Conservation (phyloP, 78 protist genomes). For the Protostelium mycophagum region DNA sequence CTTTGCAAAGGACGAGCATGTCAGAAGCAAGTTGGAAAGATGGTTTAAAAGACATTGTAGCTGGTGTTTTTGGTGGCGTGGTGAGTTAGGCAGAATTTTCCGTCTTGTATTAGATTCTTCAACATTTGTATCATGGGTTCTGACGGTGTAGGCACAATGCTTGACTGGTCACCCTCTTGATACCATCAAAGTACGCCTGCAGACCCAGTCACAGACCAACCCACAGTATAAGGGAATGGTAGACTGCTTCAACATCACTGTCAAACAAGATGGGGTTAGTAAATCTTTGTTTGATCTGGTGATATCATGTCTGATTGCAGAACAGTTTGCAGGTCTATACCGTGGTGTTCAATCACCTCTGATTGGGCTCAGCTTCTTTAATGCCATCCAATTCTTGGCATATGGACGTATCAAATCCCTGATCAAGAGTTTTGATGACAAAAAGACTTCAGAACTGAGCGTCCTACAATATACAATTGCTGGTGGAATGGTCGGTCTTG, state of each 20-base stretch:
- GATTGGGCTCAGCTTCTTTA: slow-evolving; percentile 44
- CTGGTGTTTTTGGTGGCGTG: slow-evolving; percentile 59
- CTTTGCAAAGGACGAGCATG: no score
- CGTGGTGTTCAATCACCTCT: slow-evolving; percentile 68
- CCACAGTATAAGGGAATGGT: slow-evolving; percentile 53
- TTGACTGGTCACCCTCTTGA: slow-evolving; percentile 60
- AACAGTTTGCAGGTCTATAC: slow-evolving; percentile 50
- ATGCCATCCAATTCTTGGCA: slow-evolving; percentile 50
- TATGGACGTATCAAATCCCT: slow-evolving; percentile 46
- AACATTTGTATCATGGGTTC: not conserved
- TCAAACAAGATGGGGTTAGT: slow-evolving; percentile 56
- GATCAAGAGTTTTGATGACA: slow-evolving; percentile 13
- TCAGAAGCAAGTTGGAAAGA: slow-evolving; percentile 25
- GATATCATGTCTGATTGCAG: not conserved
- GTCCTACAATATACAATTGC: slow-evolving; percentile 21
- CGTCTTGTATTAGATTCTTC: not conserved
- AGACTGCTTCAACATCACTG: slow-evolving; percentile 52
- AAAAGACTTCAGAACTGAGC: slow-evolving; percentile 4
- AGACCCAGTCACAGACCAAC: slow-evolving; percentile 54
- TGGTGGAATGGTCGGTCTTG: slow-evolving; percentile 49
- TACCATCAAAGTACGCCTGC: slow-evolving; percentile 58
- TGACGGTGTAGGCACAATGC: slow-evolving; percentile 30
- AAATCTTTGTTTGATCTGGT: not conserved
- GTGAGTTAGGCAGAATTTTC: not conserved
- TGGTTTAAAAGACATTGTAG: slow-evolving; percentile 44